Evolutionary conservation across 140 eudicot genomes (phyloP), one percentile per base, ranked within the genome.

Genomic region (Erigeron philadelphicus): DNA sequence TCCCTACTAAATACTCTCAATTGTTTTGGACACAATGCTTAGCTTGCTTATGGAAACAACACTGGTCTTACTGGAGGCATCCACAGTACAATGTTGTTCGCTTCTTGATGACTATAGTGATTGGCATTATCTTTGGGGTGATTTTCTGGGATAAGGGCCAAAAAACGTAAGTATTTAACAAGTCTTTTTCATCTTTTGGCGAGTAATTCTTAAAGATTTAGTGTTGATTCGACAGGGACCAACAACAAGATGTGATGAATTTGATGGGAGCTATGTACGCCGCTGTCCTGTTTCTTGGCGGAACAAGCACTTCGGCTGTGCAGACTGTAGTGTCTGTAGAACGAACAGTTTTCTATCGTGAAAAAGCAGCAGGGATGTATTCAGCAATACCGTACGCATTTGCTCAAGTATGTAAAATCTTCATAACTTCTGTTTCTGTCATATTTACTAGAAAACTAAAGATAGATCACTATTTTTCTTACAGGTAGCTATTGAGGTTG

Each of bases 301-400:
- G 85, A 10, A 81, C 88, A 45, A 90, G 84, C 68, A 77, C 95
- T 19, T 68, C 86, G 1, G 74, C 88, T 0, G 97, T 90, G 11
- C 88, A 85, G 69, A 71, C 90, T 9, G 87, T 90, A 41, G 97
- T 90, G 19, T 79, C 90, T 11, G 78, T 85, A 23, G 97, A 87
- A 72, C 77, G 95, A 72, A 87, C 97, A 0, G 90, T 90, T 55
- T 90, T 87, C 61, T 90, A 85, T 35, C 88, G 94, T 25, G 97
- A 90, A 76, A 85, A 76, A 72, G 95, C 93, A 12, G 90, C 97
- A 16, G 88, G 97, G 53, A 87, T 90, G 97, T 90, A 83, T 64
- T 90, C 97, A 38, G 82, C 93, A 48, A 46, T 90, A 38, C 97
- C 97, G 9, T 87, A 83, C 54, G 97, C 95, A 8, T 85, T 87